Evolutionary conservation across 306 rosid species (phyloP), one percentile per base, ranked within the genome.

Genomic region (Pueraria montana): DNA sequence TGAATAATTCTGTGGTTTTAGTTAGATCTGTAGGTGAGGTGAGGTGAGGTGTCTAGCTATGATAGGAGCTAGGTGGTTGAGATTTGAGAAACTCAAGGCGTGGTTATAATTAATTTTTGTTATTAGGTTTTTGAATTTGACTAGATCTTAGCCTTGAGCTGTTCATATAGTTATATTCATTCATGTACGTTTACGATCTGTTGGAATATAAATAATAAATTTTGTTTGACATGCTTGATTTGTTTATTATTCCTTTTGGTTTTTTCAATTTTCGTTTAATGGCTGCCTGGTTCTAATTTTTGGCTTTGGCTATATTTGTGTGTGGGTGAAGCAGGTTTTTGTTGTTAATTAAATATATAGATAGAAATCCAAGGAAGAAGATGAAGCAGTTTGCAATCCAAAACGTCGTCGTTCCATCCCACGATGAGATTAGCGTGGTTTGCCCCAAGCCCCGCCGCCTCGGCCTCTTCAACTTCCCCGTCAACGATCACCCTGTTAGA

Each of bases 371-470:
- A 3, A 74, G n/a, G 80, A 64, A 49, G 49, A 88, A 45, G 80
- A 92, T 92, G 98, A 94, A 94, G 52, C 94, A 89, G 86, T 90
- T 89, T 71, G 88, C 78, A 70, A 79, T 91, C 76, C 94, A 87
- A 74, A 91, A 87, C 92, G 89, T 89, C 59, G 91, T 90, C 82
- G 89, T 89, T 5, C 76, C 97, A n/a, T 80, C 87, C 17, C 79
- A 72, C 55, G 94, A 96, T 45, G 95, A 92, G 85, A 84, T 91
- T 83, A 85, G 87, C 34, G 82, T 95, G 23, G 87, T 94, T 74
- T 96, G 99, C 32, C 99, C 99, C 58, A 94, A 94, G 75, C 98
- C 99, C 5, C 99, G 99, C 84, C 98, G 97, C 32, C 76, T 82
- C 21, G 90, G 92, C 77, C 83, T 91, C 52, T 71, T 88, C 11